Conservation (phyloP, 192 early-diverging fungal species). For the Rhizoclosmatium globosum region DNA sequence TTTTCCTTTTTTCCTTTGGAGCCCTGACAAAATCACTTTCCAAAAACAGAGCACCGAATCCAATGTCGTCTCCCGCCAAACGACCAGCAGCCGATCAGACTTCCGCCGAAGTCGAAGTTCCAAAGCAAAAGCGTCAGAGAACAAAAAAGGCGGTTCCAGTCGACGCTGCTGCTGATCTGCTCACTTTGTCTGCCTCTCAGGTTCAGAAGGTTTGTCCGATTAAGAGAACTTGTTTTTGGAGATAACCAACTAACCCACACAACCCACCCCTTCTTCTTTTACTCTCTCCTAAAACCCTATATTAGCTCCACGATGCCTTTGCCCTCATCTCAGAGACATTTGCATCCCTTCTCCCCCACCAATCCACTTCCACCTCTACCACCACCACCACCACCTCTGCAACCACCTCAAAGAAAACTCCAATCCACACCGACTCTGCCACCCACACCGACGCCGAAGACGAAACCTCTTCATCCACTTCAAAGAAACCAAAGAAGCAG, state of each 20-base stretch:
- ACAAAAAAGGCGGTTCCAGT: not conserved
- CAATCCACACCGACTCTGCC: not conserved
- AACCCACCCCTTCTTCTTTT: too few species aligned
- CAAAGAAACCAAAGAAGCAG: not conserved
- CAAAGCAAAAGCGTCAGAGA: not conserved
- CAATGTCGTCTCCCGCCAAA: not conserved
- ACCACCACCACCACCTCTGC: not conserved
- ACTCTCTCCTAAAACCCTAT: too few species aligned
- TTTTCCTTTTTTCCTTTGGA: not conserved
- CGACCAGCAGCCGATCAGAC: not conserved
- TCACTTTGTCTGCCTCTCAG: not conserved
- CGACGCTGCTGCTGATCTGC: not conserved
- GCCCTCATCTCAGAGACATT: not conserved
- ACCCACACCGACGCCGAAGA: not conserved
- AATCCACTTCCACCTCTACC: not conserved
- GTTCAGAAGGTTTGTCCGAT: not conserved
- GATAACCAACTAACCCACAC: not conserved
- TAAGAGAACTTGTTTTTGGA: not conserved
- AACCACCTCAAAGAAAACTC: not conserved
- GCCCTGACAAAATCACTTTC: not conserved
- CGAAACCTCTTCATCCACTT: too few species aligned
- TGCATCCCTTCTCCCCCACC: not conserved
- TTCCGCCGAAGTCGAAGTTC: not conserved
- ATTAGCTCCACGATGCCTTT: slow-evolving; percentile 5
- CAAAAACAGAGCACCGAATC: not conserved